Base-by-base conservation (phyloP, 176 grass and related monocot species). In the Hyparrhenia diplandra region DNA sequence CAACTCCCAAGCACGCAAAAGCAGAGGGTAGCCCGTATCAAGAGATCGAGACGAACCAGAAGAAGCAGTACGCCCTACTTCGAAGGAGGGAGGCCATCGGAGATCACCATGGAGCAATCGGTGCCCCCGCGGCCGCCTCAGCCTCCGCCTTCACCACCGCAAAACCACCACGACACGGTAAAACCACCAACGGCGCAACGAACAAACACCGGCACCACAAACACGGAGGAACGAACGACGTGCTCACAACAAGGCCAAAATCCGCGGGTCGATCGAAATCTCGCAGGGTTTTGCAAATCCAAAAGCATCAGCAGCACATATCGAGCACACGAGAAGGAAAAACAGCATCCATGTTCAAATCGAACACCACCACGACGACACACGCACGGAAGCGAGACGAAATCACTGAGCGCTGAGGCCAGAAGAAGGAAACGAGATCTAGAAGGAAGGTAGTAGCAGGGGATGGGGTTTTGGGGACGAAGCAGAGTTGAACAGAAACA, bases 111-210 rank as follows among this genome's bases (percentile, higher is more conserved):
- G 10, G 40, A 69, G 0, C 17, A 47, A 13, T 31, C n/a, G 74
- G 74, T 85, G 52, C 16, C 68, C 73, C 77, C 54, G 66, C 67
- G 29, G 28, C 30, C 30, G 24, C 69, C 39, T 72, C 69, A 43
- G n/a, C 30, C 55, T 73, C 39, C 74, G n/a, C n/a, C n/a, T 62
- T 61, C 3, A 14, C 31, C 77, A 1, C 57, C 42, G 40, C 61
- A 52, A 78, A 76, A 21, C 55, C 67, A 78, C 67, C 40, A 27
- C 10, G 49, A 6, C 55, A 79, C 64, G 71, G 75, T 3, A 75
- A 66, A 47, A 18, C 43, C 55, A 47, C 13, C 41, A 74, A 75
- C 59, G 24, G 42, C 21, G n/a, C n/a, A n/a, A n/a, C 31, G 31
- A 32, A 32, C 4, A 32, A 32, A 32, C 31, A 6, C 9, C 52